A percentile compares a stretch with the other conserved stretches of the same genome.
Evolutionary conservation across 208 protist species (phyloP).

Genomic region (Wallacemonas collosoma): DNA sequence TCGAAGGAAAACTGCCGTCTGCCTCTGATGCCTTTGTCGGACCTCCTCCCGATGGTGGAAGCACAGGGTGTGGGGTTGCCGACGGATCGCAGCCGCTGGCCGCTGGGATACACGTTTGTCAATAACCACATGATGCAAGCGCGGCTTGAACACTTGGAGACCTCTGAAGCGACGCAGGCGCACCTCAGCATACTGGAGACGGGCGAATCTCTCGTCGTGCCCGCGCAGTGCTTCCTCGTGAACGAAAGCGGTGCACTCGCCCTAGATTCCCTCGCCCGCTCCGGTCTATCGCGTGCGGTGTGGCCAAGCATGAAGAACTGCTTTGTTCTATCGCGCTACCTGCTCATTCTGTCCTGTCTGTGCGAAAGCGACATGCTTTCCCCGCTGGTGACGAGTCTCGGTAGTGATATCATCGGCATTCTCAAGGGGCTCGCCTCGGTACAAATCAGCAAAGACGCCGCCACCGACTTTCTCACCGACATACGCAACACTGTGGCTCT

Average conservation of each 20-base stretch:
- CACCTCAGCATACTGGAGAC: conserved; percentile 40
- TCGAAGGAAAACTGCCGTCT: conserved; percentile 79
- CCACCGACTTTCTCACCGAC: conserved; percentile 72
- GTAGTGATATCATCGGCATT: conserved; percentile 52
- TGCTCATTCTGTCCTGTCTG: conserved; percentile 82
- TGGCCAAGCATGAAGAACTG: conserved; percentile 70
- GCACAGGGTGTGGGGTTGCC: neutral
- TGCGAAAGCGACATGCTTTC: conserved; percentile 78
- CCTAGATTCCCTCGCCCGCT: conserved; percentile 56
- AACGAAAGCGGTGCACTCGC: conserved; percentile 48
- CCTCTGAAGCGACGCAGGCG: conserved; percentile 21
- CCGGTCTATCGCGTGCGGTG: conserved; percentile 26
- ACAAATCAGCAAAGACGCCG: conserved; percentile 73
- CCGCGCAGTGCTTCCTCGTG: conserved; percentile 53
- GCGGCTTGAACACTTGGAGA: conserved; percentile 41
- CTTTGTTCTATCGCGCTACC: conserved; percentile 84
- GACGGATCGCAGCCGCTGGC: conserved; percentile 11
- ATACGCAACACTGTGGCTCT: conserved; percentile 63
- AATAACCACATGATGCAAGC: conserved; percentile 70
- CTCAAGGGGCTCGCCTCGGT: conserved; percentile 71
- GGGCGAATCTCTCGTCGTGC: conserved; percentile 34
- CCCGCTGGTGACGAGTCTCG: conserved; percentile 59
- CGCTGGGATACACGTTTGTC: conserved; percentile 69
- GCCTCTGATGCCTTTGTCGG: conserved; percentile 48
- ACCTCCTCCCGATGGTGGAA: conserved; percentile 16